These are phyloP conservation scores for Nannochloropsis granulata DNA, from an alignment of 108 stramenopile species.

Conservation along the genomic window DNA sequence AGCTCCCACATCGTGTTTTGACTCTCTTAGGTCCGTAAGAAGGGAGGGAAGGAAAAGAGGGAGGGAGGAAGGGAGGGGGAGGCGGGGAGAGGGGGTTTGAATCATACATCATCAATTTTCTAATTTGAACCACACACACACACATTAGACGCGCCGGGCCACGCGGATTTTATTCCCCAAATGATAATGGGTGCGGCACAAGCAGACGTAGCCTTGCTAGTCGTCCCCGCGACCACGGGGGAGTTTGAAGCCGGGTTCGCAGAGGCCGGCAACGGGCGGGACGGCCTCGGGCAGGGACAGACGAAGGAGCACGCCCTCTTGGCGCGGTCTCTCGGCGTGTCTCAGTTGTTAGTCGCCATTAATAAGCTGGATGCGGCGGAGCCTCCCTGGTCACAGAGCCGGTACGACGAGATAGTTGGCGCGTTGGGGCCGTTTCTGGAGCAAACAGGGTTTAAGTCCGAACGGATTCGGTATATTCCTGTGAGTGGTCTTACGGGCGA, in stretches of 20 bases:
- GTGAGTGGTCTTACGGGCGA: constrained; percentile 50
- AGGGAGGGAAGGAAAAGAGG: too few relatives aligned
- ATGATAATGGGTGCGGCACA: constrained; percentile 31
- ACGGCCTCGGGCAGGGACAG: constrained; percentile 44
- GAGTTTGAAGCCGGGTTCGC: constrained; percentile 70
- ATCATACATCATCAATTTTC: too few relatives aligned
- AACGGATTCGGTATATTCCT: constrained; percentile 45
- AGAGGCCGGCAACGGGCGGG: constrained; percentile 27
- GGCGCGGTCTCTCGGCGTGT: constrained; percentile 78
- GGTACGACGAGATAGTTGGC: constrained; percentile 44
- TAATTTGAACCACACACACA: too few relatives aligned
- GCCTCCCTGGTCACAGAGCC: constrained; percentile 41
- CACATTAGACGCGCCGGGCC: constrained; percentile 28
- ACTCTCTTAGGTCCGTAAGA: background rate
- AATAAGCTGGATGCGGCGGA: constrained; percentile 81
- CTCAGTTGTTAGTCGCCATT: constrained; percentile 82
- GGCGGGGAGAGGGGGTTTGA: too few relatives aligned
- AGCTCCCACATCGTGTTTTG: constrained; percentile 15
- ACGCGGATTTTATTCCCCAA: constrained; percentile 30
- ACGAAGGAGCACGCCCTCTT: constrained; percentile 80
- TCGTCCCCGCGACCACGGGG: constrained; percentile 62
- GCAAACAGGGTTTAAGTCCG: constrained; percentile 33
- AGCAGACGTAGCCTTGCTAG: constrained; percentile 78
- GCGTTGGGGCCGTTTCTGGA: constrained; percentile 37
- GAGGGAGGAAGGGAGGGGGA: too few relatives aligned